Base-by-base conservation (phyloP, 768 basidiomycete genomes). In the Lactarius vividus region DNA sequence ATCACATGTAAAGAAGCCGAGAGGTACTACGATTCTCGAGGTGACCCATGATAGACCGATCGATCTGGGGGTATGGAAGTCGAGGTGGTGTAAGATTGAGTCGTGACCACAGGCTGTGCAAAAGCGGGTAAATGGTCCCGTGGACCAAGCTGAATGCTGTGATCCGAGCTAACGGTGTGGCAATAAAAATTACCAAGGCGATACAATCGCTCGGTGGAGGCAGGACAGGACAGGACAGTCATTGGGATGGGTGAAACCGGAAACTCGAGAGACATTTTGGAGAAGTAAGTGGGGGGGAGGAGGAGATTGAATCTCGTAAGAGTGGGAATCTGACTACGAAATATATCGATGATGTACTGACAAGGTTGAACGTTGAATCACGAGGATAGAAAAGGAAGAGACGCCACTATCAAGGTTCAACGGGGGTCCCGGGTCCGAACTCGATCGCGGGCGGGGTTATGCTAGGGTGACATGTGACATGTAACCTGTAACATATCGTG, bases 401-500 rank as follows among this genome's bases (percentile, higher is more conserved):
- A 55, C 61, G 66, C 66, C 66, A 67, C 66, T 67, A 67, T 67
- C 66, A 66, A 62, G 42, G 4, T 11, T 54, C 42, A 63, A 49
- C 7, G n/a, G 37, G 16, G 57, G 54, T 55, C 20, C 46, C 65
- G 65, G 61, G 56, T 35, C 65, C 61, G 65, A 66, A 59, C 58
- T 55, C 57, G 49, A 67, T 67, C 67, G 72, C 60, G 55, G 55
- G 35, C 35, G 35, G 35, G 35, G 65, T 62, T 66, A 58, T 44
- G 18, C 7, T 20, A 8, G n/a, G 8, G 60, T 49, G 59, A 65
- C 39, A 2, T 11, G 64, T 65, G 58, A 67, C 69, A 55, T 66
- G 72, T 53, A 71, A 76, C 67, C 75, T 75, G n/a, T 73, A 33
- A 55, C 54, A 31, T 31, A 18, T 3, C 11, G 70, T 65, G 61